Percentiles rank a stretch among this genome's conserved stretches.
Conservation (phyloP, 148 eudicot species). For the Camellia granthamiana region DNA sequence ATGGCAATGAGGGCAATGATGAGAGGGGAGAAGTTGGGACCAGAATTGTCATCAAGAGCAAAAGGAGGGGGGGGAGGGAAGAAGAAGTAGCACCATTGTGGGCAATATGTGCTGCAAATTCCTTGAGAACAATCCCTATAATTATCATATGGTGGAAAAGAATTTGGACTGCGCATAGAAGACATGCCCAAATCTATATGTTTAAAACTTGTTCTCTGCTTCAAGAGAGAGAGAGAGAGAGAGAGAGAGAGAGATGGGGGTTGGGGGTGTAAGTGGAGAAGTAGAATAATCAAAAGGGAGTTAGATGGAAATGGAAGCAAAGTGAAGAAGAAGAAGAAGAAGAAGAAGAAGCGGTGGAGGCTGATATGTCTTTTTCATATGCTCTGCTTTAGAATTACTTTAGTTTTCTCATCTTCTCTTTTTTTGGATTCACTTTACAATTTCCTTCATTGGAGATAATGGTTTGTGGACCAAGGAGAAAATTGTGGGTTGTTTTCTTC, state of each 20-base stretch:
- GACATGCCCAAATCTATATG: not conserved
- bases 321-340: not conserved
- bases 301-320: conserved; percentile 25
- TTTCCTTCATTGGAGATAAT: not conserved
- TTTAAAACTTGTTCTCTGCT: too few species aligned
- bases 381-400: not conserved
- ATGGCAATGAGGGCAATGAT: conserved; percentile 63
- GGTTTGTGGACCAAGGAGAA: conserved; percentile 18
- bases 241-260: not conserved
- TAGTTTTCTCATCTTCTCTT: not conserved
- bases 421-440: not conserved
- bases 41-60: conserved; percentile 20
- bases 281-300: not conserved
- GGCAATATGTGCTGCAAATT: conserved; percentile 48
- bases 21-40: conserved; percentile 58
- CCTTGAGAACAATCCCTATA: conserved; percentile 45
- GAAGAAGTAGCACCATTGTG: conserved; percentile 49
- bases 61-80: conserved; percentile 50
- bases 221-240: not conserved
- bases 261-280: conserved; percentile 1
- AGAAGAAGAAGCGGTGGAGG: not conserved
- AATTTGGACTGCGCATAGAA: conserved; percentile 22
- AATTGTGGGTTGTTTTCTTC: not conserved
- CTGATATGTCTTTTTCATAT: conserved; percentile 16
- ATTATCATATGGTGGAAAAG: conserved; percentile 37